Base-by-base conservation (phyloP, 768 basidiomycete species). In the Strobilomyces confusus region DNA sequence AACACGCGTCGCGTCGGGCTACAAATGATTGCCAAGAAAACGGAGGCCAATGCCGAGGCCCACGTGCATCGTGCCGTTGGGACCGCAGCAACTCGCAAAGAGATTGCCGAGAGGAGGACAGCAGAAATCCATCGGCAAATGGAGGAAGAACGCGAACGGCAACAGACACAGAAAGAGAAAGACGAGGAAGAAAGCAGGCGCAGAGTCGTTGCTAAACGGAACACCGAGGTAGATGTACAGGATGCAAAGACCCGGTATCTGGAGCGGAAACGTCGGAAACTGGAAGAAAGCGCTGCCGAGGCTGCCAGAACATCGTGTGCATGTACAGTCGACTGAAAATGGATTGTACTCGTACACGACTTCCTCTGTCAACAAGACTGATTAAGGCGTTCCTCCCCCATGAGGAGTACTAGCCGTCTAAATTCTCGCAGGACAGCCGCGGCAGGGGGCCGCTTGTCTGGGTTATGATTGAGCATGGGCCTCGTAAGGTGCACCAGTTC, bases 51-150 rank as follows among this genome's bases (percentile, higher is more conserved):
- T 48, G 57, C 62, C n/a, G 66, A 74, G 14, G 70, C 73, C 1
- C 66, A 81, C 49, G 64, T 71, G 4, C 86, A 92, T 64, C 81
- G 83, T n/a, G 92, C 92, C 2, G 91, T 85, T 12, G 95, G 95
- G 4, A 78, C 80, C 15, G 89, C 92, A 23, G 91, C 95, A 0
- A 86, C 79, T 64, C 78, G 83, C 61, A 78, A 73, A 60, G 93
- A 95, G 69, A 89, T 95, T 48, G 86, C 90, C 55, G 88, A 91
- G 64, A 80, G 97, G 52, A 81, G 95, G 62, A 75, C 80, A 19
- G 77, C 80, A 51, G 87, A 97, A 67, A 81, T 98, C 23, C 80
- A 81, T 56, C 73, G 77, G 48, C 94, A 98, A 71, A 73, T 97
- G 75, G 80, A 81, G 48, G 86, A 83, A 59, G 90, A 95, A 65